phyloP scores from a whole-genome alignment of 805 yeast genomes.

The Zygosaccharomyces kombuchaensis region DNA sequence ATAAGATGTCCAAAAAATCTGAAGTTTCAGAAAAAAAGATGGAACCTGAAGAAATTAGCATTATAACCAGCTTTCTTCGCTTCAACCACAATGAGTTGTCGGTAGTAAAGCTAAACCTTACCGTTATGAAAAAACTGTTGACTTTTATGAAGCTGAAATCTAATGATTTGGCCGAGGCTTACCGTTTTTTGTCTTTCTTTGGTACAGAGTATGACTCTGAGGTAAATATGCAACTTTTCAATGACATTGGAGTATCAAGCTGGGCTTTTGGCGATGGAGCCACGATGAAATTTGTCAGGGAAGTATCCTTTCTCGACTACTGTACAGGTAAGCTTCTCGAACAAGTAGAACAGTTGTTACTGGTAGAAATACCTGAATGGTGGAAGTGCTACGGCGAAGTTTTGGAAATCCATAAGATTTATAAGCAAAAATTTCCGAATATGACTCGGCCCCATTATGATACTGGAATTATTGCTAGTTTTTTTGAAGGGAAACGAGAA shows the following conservation, averaged over 20 bases:
- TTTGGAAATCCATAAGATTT: slow-evolving; percentile 34
- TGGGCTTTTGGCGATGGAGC: slow-evolving; percentile 7
- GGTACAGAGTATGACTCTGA: slow-evolving; percentile 2
- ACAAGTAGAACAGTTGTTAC: slow-evolving; percentile 34
- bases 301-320: slow-evolving; percentile 16
- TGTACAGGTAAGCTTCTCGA: slow-evolving; percentile 26
- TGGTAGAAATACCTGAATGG: slow-evolving; percentile 40
- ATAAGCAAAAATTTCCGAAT: slow-evolving; percentile 29
- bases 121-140: slow-evolving; percentile 19
- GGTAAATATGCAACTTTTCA: neutral
- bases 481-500: slow-evolving; percentile 51
- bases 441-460: slow-evolving; percentile 18
- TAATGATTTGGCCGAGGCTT: slow-evolving; percentile 18
- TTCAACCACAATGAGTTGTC: slow-evolving; percentile 23
- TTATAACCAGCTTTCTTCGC: slow-evolving; percentile 26
- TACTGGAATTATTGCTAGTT: slow-evolving; percentile 28
- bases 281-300: slow-evolving; percentile 10
- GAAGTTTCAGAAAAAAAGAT: slow-evolving; percentile 10
- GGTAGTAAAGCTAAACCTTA: slow-evolving; percentile 10
- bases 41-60: slow-evolving; percentile 29
- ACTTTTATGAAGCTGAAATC: slow-evolving; percentile 21
- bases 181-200: slow-evolving; percentile 4
- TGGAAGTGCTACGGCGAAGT: slow-evolving; percentile 43
- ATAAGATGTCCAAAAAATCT: neutral
- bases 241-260: neutral